phyloP scores from a whole-genome alignment of 768 basidiomycete genomes.

The Mycena venus region DNA sequence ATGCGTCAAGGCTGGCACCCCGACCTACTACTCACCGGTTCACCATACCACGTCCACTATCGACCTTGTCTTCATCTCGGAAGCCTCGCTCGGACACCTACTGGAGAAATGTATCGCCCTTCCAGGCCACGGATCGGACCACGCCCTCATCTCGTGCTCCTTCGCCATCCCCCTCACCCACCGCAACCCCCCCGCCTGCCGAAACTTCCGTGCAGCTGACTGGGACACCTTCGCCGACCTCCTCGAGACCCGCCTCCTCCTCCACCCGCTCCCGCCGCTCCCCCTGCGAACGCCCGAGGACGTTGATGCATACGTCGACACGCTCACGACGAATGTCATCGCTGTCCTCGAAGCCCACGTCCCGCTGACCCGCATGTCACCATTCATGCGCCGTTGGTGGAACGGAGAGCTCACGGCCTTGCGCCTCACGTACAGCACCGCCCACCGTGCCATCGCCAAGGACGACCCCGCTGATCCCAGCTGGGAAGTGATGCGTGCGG shows the following conservation, averaged over 20 bases:
- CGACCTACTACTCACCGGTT: background rate
- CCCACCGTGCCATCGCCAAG: background rate
- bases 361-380: background rate
- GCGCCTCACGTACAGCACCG: background rate
- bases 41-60: slow-evolving; percentile 9
- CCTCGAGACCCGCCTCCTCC: background rate
- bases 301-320: background rate
- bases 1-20: background rate
- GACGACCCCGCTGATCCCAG: background rate
- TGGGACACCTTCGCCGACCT: background rate
- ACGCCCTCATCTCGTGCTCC: background rate
- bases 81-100: background rate
- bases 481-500: background rate
- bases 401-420: background rate
- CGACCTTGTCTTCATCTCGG: background rate
- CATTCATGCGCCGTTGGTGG: background rate
- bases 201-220: background rate
- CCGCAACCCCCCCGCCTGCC: background rate
- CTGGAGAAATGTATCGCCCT: background rate
- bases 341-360: background rate
- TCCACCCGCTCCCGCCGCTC: background rate
- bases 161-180: background rate
- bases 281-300: background rate
- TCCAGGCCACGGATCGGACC: background rate
- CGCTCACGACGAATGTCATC: background rate